Evolutionary conservation across 306 rosid species (phyloP).

Genomic region (Dalbergia cultrata): DNA sequence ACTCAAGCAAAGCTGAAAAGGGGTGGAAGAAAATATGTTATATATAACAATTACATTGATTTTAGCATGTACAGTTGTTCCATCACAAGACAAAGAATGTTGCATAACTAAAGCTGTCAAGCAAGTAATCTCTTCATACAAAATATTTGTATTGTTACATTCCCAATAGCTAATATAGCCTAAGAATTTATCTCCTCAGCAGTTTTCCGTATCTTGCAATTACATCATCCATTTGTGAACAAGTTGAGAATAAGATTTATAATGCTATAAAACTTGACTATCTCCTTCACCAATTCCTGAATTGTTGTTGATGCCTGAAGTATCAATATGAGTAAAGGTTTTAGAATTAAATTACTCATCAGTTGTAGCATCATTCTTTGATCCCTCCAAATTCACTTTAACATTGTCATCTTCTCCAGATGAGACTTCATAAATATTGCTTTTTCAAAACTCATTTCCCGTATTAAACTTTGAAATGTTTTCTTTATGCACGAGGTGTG

Average conservation of each 20-base stretch:
- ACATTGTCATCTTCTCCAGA: slow-evolving; percentile 24
- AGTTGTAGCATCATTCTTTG: neutral
- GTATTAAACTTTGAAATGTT: slow-evolving; percentile 15
- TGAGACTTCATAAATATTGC: slow-evolving; percentile 29
- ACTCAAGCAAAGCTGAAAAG: neutral
- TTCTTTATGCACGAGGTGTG: slow-evolving; percentile 1
- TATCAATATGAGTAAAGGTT: slow-evolving; percentile 17
- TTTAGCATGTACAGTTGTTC: slow-evolving; percentile 31
- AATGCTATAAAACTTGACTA: slow-evolving; percentile 19
- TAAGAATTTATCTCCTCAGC: slow-evolving; percentile 22
- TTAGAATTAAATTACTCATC: slow-evolving; percentile 18
- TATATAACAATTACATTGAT: slow-evolving; percentile 8
- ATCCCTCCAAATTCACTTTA: slow-evolving; percentile 40
- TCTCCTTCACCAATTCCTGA: slow-evolving; percentile 35
- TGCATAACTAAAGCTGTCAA: slow-evolving; percentile 10
- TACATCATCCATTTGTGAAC: slow-evolving; percentile 16
- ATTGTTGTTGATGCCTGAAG: slow-evolving; percentile 29
- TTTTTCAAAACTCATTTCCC: slow-evolving; percentile 34
- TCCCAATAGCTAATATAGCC: neutral
- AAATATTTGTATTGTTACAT: slow-evolving; percentile 16
- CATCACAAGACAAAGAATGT: slow-evolving; percentile 29
- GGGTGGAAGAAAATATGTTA: neutral
- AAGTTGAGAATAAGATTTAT: slow-evolving; percentile 33
- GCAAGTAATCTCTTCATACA: slow-evolving; percentile 17
- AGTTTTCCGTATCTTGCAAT: neutral